Conservation (phyloP, 2,329 filamentous ascomycete genomes). For the Colletotrichum sansevieriae region DNA sequence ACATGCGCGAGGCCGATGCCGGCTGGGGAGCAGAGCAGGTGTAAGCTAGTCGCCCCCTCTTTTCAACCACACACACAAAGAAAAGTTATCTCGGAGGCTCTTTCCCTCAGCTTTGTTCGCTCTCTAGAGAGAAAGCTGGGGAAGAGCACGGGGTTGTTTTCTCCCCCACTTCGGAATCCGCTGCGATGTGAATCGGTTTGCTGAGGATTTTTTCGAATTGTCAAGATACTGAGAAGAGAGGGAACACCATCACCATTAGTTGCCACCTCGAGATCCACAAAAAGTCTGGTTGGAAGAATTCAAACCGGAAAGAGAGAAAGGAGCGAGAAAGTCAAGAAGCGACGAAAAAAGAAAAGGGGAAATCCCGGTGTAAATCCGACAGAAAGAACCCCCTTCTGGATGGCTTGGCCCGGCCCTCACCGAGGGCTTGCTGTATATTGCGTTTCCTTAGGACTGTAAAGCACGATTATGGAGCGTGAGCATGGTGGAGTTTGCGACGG, state of each 20-base stretch:
- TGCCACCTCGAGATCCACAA: not conserved
- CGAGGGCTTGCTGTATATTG: slow-evolving; percentile 31
- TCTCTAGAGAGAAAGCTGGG: too few species aligned
- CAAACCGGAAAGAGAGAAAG: slow-evolving; percentile 18
- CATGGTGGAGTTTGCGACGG: not conserved
- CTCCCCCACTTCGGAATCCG: slow-evolving; percentile 7
- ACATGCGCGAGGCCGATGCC: slow-evolving; percentile 83
- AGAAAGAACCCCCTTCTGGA: slow-evolving; percentile 9
- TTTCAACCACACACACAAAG: slow-evolving; percentile 35
- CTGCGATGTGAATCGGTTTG: slow-evolving; percentile 39
- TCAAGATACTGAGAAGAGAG: slow-evolving; percentile 41
- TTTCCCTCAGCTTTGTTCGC: slow-evolving; percentile 16
- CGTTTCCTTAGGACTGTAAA: slow-evolving; percentile 29
- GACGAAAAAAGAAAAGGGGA: slow-evolving; percentile 8
- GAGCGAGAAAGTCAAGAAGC: slow-evolving; percentile 15
- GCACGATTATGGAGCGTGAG: slow-evolving; percentile 21
- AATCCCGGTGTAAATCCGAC: slow-evolving; percentile 7
- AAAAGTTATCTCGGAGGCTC: slow-evolving; percentile 35
- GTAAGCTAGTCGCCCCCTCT: slow-evolving; percentile 54
- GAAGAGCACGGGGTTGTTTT: too few species aligned
- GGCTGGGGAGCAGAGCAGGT: slow-evolving; percentile 85
- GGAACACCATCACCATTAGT: slow-evolving; percentile 14
- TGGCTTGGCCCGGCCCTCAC: slow-evolving; percentile 3
- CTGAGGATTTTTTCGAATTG: slow-evolving; percentile 39
- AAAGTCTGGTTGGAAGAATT: slow-evolving; percentile 1